Base-by-base conservation (phyloP, 306 rosid genomes). In the Dryas octopetala region DNA sequence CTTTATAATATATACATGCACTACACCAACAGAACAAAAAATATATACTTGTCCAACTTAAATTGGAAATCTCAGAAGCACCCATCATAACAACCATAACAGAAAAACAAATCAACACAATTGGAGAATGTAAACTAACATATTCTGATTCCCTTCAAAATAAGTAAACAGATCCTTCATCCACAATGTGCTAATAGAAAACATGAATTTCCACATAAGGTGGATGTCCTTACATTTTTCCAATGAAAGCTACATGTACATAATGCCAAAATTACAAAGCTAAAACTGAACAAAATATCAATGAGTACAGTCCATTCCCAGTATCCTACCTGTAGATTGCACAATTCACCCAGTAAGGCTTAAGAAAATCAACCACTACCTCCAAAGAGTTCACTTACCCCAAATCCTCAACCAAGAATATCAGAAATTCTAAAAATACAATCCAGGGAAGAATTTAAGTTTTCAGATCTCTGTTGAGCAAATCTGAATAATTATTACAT, bases 341-440 rank as follows among this genome's bases (percentile, higher is more conserved):
- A 52, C 70, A 43, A 74, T 19, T 82, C 58, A 51, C 73, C 76
- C 66, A 66, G 73, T 19, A 66, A 55, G 62, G 81, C 76, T 82
- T 32, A 41, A 55, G 73, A 81, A 65, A 60, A 76, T 60, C 76
- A 60, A 77, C 68, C 8, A 86, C 74, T 72, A 81, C 71, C 83
- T 75, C 79, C 89, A 71, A 71, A 66, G 80, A 2, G 85, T 77
- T 77, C 47, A 63, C 81, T 78, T 82, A 78, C 80, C 89, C 70
- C 79, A 54, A 80, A 60, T 55, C 26, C 38, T 52, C 81, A 60
- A 66, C 82, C 68, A 77, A 79, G 86, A 76, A 68, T 9, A 71
- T 54, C 70, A 68, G 66, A 71, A 63, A 70, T 83, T 77, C 59
- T 28, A 68, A 46, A 16, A 79, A 75, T 77, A 84, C 87, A 77